phyloP scores from a whole-genome alignment of 2,329 filamentous ascomycete genomes.

The Cytospora schulzeri region DNA sequence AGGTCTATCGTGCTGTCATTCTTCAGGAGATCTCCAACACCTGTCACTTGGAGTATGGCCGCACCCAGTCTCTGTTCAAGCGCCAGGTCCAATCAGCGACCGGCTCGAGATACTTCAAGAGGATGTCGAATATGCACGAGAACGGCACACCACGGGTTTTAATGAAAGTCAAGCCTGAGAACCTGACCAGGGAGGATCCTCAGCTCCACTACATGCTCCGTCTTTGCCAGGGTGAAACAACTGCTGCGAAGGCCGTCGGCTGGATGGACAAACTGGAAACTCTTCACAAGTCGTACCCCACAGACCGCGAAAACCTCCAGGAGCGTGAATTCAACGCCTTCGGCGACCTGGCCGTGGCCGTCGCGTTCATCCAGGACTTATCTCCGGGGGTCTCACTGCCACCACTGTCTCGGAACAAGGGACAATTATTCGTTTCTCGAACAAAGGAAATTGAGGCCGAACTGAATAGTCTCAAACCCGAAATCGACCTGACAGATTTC shows the following conservation, averaged over 20 bases:
- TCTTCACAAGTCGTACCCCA: conserved; percentile 39
- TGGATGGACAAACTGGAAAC: conserved; percentile 46
- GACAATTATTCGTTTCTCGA: conserved; percentile 40
- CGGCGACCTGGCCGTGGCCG: conserved; percentile 41
- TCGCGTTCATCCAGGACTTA: conserved; percentile 44
- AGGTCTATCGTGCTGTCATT: conserved; percentile 38
- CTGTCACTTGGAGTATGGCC: conserved; percentile 46
- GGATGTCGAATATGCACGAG: conserved; percentile 40
- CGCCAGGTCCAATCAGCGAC: conserved; percentile 41
- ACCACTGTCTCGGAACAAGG: conserved; percentile 42
- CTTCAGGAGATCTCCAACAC: conserved; percentile 50
- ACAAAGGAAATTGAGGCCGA: conserved; percentile 41
- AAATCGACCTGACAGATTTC: conserved; percentile 44
- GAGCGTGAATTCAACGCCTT: conserved; percentile 41
- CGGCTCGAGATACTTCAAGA: conserved; percentile 46
- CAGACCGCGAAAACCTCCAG: conserved; percentile 38
- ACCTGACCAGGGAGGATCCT: conserved; percentile 40
- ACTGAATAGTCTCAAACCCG: conserved; percentile 40
- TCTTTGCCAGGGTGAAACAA: conserved; percentile 45
- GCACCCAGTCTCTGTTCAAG: conserved; percentile 43
- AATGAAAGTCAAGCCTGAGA: conserved; percentile 46
- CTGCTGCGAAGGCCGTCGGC: conserved; percentile 38
- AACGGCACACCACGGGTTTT: conserved; percentile 41
- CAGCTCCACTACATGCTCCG: conserved; percentile 48
- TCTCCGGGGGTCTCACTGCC: conserved; percentile 40